Evolutionary conservation across 768 basidiomycete genomes (phyloP).

Genomic region (Pleurotus djamor): DNA sequence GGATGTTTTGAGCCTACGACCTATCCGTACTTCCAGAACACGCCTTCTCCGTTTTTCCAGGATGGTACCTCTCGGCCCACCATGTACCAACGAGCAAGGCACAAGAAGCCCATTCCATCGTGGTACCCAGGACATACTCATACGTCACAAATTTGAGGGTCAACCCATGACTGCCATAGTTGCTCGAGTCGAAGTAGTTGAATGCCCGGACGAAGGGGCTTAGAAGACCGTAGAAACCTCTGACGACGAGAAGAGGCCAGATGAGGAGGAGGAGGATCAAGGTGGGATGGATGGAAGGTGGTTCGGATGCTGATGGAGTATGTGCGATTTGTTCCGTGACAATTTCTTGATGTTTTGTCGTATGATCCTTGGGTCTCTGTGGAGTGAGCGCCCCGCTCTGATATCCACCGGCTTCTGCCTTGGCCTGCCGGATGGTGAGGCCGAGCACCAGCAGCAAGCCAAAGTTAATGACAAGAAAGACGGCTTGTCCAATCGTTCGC

Average conservation of each 20-base stretch:
- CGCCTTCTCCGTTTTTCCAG: background rate
- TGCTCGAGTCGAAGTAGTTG: constrained; percentile 21
- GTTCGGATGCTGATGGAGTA: background rate
- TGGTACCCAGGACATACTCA: constrained; percentile 22
- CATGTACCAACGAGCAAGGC: constrained; percentile 13
- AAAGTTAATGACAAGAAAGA: constrained; percentile 28
- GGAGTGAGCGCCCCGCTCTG: constrained; percentile 1
- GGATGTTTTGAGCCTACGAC: background rate
- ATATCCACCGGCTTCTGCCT: constrained; percentile 11
- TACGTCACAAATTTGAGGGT: constrained; percentile 19
- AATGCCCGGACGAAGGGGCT: constrained; percentile 19
- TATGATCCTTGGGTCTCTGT: background rate
- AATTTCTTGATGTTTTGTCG: background rate
- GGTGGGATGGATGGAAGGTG: constrained; percentile 22
- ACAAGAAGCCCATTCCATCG: constrained; percentile 24
- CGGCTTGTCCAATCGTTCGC: constrained; percentile 25
- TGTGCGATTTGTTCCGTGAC: too few species aligned
- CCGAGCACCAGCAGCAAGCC: constrained; percentile 20
- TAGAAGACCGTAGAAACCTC: constrained; percentile 29
- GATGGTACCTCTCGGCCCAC: background rate
- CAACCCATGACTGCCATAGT: constrained; percentile 19
- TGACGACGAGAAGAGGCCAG: constrained; percentile 29
- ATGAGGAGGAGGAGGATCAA: constrained; percentile 21
- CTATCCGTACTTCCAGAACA: background rate
- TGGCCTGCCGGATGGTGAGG: constrained; percentile 19